Evolutionary conservation across 176 grass and related monocot species (phyloP), one percentile per base, ranked within the genome.

Genomic region (Phragmites australis): DNA sequence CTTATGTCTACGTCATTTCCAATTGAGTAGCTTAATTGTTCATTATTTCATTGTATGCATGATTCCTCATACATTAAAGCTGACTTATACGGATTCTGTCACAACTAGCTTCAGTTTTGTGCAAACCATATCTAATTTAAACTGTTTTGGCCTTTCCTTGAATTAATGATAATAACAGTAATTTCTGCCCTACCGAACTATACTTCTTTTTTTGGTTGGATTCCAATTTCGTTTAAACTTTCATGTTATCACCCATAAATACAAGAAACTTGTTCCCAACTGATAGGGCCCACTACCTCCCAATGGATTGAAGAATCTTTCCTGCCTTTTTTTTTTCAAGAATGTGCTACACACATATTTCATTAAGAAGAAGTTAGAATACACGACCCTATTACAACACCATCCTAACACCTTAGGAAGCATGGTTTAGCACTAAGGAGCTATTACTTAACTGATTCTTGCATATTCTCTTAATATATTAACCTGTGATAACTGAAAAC

Each of bases 61-160:
- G 12, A 49, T 42, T 3, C 14, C 16, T 16, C 45, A 30, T n/a
- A 60, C 52, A 49, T 76, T 25, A 43, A 53, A 37, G 29, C 11
- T 43, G 10, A 61, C 52, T 18, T 32, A n/a, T 61, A 45, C 23
- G 16, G 30, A 78, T 42, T 78, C 34, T 79, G 44, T 51, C 44
- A 78, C 9, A 32, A 81, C 27, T 40, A 65, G 41, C 41, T 80
- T 53, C 49, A 56, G n/a, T 13, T 65, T 80, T 48, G 3, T 65
- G n/a, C 7, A 8, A 82, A 53, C 11, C 27, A 32, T 68, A 14
- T 23, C 27, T 79, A 51, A 63, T 63, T 71, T 54, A 54, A 3
- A 68, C 11, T 68, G 46, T 51, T 62, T 46, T 11, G 69, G 13
- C 8, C 12, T 63, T 63, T 57, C 61, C 32, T n/a, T n/a, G 58